phyloP scores from a whole-genome alignment of 257 asterid species.

The Solanum chiquidenum region DNA sequence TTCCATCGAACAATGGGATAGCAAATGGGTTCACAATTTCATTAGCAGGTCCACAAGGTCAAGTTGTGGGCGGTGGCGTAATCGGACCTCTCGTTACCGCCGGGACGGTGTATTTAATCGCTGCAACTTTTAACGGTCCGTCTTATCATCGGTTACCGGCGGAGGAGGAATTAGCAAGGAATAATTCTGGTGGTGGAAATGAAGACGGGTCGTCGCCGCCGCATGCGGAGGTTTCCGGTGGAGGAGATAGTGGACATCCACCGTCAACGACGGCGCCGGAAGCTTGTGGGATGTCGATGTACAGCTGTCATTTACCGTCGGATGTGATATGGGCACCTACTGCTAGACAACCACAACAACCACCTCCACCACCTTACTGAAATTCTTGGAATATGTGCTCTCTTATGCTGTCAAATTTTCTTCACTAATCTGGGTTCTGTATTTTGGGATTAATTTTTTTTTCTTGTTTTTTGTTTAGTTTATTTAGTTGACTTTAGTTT shows the following conservation, averaged over 20 bases:
- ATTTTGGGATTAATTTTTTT: not conserved
- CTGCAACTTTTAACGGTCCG: constrained; percentile 57
- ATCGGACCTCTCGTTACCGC: constrained; percentile 58
- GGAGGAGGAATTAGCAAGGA: constrained; percentile 21
- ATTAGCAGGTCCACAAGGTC: constrained; percentile 77
- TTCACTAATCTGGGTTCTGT: not conserved
- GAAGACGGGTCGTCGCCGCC: constrained; percentile 19
- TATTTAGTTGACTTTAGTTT: not conserved
- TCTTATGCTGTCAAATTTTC: not conserved
- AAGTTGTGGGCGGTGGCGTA: constrained; percentile 67
- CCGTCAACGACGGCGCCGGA: constrained; percentile 5
- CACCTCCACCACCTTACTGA: constrained; percentile 40
- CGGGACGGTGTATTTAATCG: constrained; percentile 47
- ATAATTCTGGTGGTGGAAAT: constrained; percentile 9
- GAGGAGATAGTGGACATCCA: constrained; percentile 20
- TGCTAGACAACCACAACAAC: constrained; percentile 41
- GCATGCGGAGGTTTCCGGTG: constrained; percentile 25
- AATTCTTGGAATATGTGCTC: not conserved
- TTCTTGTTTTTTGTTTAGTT: not conserved
- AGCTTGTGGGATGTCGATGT: constrained; percentile 12
- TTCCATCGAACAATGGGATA: constrained; percentile 3
- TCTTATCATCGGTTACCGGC: constrained; percentile 35
- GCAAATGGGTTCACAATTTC: constrained; percentile 44
- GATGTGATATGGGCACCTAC: constrained; percentile 64
- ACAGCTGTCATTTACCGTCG: constrained; percentile 24